phyloP scores from a whole-genome alignment of 2,329 filamentous ascomycete species.

The Neofusicoccum kwambonambiense region DNA sequence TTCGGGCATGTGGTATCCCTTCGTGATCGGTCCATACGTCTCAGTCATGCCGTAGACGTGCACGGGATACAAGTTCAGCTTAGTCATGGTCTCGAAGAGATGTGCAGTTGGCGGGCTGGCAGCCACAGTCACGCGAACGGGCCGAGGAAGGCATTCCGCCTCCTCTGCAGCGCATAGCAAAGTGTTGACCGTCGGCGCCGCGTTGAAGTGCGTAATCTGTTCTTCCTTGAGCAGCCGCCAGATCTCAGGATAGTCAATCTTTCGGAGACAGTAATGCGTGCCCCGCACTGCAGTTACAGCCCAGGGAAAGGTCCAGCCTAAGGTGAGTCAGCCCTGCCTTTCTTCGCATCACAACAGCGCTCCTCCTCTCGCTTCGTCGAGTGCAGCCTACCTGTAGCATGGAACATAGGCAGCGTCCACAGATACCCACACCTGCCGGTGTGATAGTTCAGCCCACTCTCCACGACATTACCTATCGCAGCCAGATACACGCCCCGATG shows the following conservation, averaged over 20 bases:
- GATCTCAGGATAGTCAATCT: slow-evolving; percentile 91
- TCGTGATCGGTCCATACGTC: slow-evolving; percentile 94
- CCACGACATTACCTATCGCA: slow-evolving; percentile 79
- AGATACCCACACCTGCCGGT: slow-evolving; percentile 74
- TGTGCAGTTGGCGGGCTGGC: slow-evolving; percentile 86
- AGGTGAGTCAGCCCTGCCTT: not conserved
- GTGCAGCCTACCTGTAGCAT: slow-evolving; percentile 50
- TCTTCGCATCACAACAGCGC: slow-evolving; percentile 22
- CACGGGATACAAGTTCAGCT: slow-evolving; percentile 81
- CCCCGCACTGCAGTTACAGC: slow-evolving; percentile 87
- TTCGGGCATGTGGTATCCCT: slow-evolving; percentile 80
- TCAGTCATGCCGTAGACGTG: slow-evolving; percentile 89
- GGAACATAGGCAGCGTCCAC: slow-evolving; percentile 91
- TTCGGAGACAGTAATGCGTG: slow-evolving; percentile 92
- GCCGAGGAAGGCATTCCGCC: slow-evolving; percentile 66
- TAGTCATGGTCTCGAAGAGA: slow-evolving; percentile 90
- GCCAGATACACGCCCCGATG: slow-evolving; percentile 87
- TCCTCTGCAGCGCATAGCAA: slow-evolving; percentile 78
- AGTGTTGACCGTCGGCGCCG: slow-evolving; percentile 94
- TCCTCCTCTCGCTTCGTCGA: not conserved
- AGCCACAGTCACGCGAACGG: slow-evolving; percentile 86
- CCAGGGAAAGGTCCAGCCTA: slow-evolving; percentile 84
- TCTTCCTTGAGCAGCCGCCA: slow-evolving; percentile 87
- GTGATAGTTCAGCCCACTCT: slow-evolving; percentile 76
- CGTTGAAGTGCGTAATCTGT: slow-evolving; percentile 90